phyloP scores from a whole-genome alignment of 129 eudicot species.

The Artemisia annua region DNA sequence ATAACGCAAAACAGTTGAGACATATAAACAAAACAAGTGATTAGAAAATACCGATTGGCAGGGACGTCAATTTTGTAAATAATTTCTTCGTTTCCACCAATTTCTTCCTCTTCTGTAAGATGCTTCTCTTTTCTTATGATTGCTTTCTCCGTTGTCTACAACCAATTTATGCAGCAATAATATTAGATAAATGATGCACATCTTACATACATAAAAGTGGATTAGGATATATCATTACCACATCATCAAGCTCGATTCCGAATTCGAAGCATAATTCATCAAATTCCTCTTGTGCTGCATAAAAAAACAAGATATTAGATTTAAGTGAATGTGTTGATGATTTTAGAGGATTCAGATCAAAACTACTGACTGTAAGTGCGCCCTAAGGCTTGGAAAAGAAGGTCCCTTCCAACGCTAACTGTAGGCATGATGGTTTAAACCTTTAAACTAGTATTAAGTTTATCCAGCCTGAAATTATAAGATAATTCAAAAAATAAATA shows the following conservation, averaged over 20 bases:
- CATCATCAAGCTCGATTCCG: conserved; percentile 98
- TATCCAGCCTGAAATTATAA: too few species aligned
- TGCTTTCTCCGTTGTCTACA: conserved; percentile 85
- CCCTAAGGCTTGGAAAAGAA: conserved; percentile 71
- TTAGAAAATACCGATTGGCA: conserved; percentile 70
- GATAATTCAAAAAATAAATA: too few species aligned
- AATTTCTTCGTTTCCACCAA: conserved; percentile 61
- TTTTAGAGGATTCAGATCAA: too few species aligned
- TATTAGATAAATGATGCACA: not conserved
- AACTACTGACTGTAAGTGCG: conserved; percentile 56
- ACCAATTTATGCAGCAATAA: conserved; percentile 17
- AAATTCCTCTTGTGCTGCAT: conserved; percentile 68
- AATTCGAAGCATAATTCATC: conserved; percentile 77
- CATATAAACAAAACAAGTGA: not conserved
- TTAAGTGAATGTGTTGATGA: too few species aligned
- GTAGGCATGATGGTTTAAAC: conserved; percentile 77
- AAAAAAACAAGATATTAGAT: not conserved
- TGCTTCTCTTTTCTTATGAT: conserved; percentile 89
- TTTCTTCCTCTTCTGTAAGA: conserved; percentile 67
- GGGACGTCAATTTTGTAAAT: conserved; percentile 91
- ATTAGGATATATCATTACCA: conserved; percentile 42
- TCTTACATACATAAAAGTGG: conserved; percentile 7
- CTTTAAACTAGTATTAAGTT: too few species aligned
- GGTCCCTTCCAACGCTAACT: conserved; percentile 78
- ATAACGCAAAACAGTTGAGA: not conserved